A percentile compares a stretch with the other conserved stretches of the same genome.
Evolutionary conservation across 73 alveolate genomes (phyloP).

Genomic region (Paramecium tetraurelia): DNA sequence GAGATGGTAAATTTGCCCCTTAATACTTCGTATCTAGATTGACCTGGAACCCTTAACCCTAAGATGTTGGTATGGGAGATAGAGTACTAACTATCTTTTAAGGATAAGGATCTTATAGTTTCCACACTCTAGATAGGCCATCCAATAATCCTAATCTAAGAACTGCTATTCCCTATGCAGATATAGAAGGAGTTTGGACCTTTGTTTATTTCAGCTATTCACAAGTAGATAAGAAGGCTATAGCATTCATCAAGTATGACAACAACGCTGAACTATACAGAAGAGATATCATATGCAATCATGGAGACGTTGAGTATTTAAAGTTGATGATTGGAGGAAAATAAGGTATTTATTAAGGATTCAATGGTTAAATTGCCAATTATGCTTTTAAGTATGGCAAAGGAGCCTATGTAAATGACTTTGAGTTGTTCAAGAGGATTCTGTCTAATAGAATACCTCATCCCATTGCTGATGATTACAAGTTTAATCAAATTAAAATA

Average conservation of each 20-base stretch:
- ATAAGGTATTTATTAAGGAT: background rate
- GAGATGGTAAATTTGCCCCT: background rate
- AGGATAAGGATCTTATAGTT: background rate
- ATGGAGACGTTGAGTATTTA: background rate
- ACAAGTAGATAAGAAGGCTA: background rate
- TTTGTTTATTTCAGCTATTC: constrained; percentile 35
- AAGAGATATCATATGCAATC: background rate
- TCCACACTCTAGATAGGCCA: background rate
- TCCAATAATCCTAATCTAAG: background rate
- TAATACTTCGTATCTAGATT: background rate
- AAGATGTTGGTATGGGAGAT: constrained; percentile 39
- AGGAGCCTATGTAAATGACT: background rate
- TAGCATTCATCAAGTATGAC: background rate
- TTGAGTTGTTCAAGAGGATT: background rate
- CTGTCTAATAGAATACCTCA: background rate
- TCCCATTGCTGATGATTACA: background rate
- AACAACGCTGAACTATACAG: background rate
- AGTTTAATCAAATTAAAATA: background rate
- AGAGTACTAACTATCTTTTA: background rate
- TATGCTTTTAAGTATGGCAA: background rate
- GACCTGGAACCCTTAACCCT: background rate
- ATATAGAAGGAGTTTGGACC: constrained; percentile 47
- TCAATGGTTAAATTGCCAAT: constrained; percentile 43
- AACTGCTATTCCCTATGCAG: background rate
- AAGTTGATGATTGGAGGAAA: constrained; percentile 3